Base-by-base conservation (phyloP, 805 yeast genomes). In the Kregervanrija pseudodelftensis region DNA sequence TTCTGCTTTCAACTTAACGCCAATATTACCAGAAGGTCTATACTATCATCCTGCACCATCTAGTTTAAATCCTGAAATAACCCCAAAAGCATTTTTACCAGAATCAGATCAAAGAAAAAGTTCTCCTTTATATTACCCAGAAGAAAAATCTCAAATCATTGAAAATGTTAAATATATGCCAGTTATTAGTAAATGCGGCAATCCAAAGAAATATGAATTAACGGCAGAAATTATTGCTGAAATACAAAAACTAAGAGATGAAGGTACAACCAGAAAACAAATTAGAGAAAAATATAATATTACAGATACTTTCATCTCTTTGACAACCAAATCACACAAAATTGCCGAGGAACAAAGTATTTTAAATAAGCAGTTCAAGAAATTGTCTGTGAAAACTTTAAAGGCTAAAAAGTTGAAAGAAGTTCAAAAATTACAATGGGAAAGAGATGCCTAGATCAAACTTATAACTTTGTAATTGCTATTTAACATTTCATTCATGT, bases 31-130 rank as follows among this genome's bases (percentile, higher is more conserved):
- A 11, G 49, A 55, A 11, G 70, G 70, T 1, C 40, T 65, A 9
- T 63, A 52, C 44, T 61, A 52, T 44, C 66, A 64, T 42, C 70
- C 70, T 32, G 59, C 70, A 11, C 70, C 69, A 33, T 59, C 69
- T 1, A 52, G 63, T 5, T 49, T 55, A 35, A 55, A 56, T 22
- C 64, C 67, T 8, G 54, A 55, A 40, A 48, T 58, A 11, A 66
- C 68, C 3, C 70, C 70, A 30, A 60, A 57, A 45, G 61, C 63
- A 1, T 64, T 65, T 38, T 45, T 66, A 35, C 68, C 70, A 2
- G 53, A 52, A 3, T 10, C 46, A 1, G 70, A 65, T 44, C 53
- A 56, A 13, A 56, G 69, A 48, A 56, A 56, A 37, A 17, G 15
- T 3, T 56, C 65, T 8, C 45, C 48, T 2, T 39, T 53, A 10